These are phyloP conservation scores for Rhodotorula babjevae DNA, from an alignment of 768 basidiomycete genomes.

Conservation along the genomic window DNA sequence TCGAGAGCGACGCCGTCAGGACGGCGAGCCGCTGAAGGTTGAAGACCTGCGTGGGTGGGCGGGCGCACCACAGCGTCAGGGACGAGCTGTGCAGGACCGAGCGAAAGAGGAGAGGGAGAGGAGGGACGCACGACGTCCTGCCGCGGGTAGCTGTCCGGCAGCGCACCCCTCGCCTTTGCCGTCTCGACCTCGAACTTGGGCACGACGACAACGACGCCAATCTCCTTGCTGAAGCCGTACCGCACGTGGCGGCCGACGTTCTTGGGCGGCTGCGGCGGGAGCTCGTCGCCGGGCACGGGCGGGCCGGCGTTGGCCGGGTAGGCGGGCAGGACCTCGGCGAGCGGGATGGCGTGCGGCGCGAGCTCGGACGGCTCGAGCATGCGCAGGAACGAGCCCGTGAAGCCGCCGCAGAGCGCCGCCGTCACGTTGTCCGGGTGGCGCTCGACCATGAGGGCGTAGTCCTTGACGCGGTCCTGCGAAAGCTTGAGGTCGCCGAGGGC, in stretches of 20 bases:
- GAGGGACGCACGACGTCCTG: constrained; percentile 72
- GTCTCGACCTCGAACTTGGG: constrained; percentile 95
- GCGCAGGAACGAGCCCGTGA: constrained; percentile 90
- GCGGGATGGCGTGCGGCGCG: constrained; percentile 79
- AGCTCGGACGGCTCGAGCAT: constrained; percentile 78
- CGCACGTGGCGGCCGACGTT: constrained; percentile 93
- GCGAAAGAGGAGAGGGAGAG: not conserved
- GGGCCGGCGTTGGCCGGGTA: constrained; percentile 78
- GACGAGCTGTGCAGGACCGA: not conserved
- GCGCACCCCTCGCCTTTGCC: constrained; percentile 80
- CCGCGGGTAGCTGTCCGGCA: constrained; percentile 78
- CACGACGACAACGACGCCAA: constrained; percentile 89
- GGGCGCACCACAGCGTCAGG: not conserved
- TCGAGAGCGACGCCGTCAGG: constrained; percentile 84
- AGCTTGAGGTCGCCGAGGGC: constrained; percentile 71
- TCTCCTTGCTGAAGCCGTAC: constrained; percentile 75
- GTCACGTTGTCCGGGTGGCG: constrained; percentile 99
- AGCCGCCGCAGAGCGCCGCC: constrained; percentile 91
- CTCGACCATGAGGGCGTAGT: constrained; percentile 98
- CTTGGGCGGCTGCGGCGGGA: constrained; percentile 77
- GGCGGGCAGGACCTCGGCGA: constrained; percentile 93
- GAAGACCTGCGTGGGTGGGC: constrained; percentile 67
- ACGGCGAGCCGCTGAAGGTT: constrained; percentile 95
- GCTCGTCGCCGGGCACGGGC: constrained; percentile 37
- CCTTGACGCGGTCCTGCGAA: constrained; percentile 67